A percentile compares a stretch with the other conserved stretches of the same genome.
Conservation (phyloP, 768 basidiomycete genomes). For the Roridomyces roridus region DNA sequence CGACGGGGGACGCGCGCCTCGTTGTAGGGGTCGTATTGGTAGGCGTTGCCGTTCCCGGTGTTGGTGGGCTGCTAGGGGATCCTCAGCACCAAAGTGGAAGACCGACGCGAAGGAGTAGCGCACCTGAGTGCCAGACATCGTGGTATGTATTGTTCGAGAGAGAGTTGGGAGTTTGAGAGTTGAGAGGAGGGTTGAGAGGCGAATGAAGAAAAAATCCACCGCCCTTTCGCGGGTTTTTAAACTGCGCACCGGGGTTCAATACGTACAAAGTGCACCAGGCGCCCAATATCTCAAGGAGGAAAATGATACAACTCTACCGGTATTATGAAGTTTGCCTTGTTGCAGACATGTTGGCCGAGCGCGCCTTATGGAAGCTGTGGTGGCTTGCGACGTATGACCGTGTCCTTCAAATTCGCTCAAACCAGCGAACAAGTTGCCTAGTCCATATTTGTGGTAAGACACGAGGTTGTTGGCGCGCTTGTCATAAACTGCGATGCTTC, state of each 20-base stretch:
- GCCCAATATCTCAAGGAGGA: conserved; percentile 7
- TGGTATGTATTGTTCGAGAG: too few species aligned
- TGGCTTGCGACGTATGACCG: too few species aligned
- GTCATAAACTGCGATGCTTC: too few species aligned
- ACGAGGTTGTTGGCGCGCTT: too few species aligned
- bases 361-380: too few species aligned
- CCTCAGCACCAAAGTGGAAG: conserved; percentile 1
- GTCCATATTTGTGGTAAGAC: too few species aligned
- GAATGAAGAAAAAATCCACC: not conserved
- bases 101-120: not conserved
- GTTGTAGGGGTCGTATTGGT: conserved; percentile 23
- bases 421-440: too few species aligned
- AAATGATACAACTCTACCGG: conserved; percentile 5
- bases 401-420: too few species aligned
- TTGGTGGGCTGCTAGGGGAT: not conserved
- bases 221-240: conserved; percentile 14
- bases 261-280: conserved; percentile 11
- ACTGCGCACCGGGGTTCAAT: conserved; percentile 5
- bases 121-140: conserved; percentile 14
- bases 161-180: too few species aligned
- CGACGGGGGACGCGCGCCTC: conserved; percentile 40
- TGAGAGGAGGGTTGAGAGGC: not conserved
- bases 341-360: too few species aligned
- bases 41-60: not conserved
- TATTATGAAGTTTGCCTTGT: not conserved